Conservation (phyloP, 2,329 filamentous ascomycete species). For the Alternaria triticina region DNA sequence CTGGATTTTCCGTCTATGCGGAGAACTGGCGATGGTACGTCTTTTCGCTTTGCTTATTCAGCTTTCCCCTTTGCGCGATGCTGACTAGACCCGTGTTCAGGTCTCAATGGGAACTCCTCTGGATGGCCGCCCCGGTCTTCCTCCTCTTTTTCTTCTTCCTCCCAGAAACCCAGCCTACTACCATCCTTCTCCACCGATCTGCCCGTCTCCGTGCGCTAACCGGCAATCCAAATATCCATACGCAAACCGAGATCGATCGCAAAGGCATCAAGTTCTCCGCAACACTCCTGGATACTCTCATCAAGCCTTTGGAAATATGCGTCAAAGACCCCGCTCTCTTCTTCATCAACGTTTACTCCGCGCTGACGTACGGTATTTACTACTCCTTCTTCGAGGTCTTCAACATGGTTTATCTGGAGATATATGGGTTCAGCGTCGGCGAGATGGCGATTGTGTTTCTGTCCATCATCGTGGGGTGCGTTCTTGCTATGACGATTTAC, state of each 20-base stretch:
- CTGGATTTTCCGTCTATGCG: slow-evolving; percentile 75
- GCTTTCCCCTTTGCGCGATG: not conserved
- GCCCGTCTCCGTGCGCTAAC: slow-evolving; percentile 73
- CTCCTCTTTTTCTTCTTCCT: slow-evolving; percentile 82
- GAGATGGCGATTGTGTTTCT: slow-evolving; percentile 86
- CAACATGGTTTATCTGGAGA: slow-evolving; percentile 72
- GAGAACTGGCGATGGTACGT: slow-evolving; percentile 74
- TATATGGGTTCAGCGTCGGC: slow-evolving; percentile 77
- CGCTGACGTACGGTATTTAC: slow-evolving; percentile 74
- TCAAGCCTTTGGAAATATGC: slow-evolving; percentile 81
- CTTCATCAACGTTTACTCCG: slow-evolving; percentile 84
- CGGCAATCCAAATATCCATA: slow-evolving; percentile 69
- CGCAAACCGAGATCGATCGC: slow-evolving; percentile 79
- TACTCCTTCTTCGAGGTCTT: slow-evolving; percentile 78
- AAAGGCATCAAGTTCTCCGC: slow-evolving; percentile 44
- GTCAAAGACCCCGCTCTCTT: slow-evolving; percentile 85
- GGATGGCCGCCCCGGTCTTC: slow-evolving; percentile 74
- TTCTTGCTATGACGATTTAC: slow-evolving; percentile 68
- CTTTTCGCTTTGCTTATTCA: accelerated
- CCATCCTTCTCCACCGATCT: slow-evolving; percentile 74
- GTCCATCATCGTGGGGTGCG: slow-evolving; percentile 75
- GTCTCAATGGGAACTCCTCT: slow-evolving; percentile 85
- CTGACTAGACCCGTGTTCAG: not conserved
- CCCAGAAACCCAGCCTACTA: slow-evolving; percentile 85
- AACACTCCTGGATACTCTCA: slow-evolving; percentile 62